A percentile compares a stretch with the other conserved stretches of the same genome.
phyloP scores from a whole-genome alignment of 257 asterid species.

The Solanum etuberosum region DNA sequence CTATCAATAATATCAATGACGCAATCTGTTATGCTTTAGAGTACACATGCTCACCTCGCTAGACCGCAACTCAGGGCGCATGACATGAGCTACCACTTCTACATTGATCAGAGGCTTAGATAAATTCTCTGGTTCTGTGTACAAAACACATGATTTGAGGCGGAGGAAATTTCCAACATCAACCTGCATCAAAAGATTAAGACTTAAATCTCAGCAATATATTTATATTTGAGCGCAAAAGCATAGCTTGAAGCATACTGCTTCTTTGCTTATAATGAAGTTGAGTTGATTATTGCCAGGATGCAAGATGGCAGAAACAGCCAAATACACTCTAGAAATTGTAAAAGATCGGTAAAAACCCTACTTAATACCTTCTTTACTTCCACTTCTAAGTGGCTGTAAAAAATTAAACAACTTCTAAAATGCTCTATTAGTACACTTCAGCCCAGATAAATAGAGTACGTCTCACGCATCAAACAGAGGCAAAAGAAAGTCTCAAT shows the following conservation, averaged over 20 bases:
- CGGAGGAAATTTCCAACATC: conserved; percentile 94
- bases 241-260: background rate
- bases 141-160: conserved; percentile 76
- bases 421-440: background rate
- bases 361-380: background rate
- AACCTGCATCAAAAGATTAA: conserved; percentile 41
- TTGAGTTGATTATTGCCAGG: background rate
- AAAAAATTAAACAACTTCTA: background rate
- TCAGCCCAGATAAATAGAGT: background rate
- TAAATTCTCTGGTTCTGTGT: conserved; percentile 58
- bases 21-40: background rate
- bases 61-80: conserved; percentile 70
- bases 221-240: background rate
- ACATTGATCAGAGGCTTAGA: conserved; percentile 62
- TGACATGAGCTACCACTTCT: conserved; percentile 90
- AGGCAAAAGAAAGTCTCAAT: background rate
- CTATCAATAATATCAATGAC: background rate
- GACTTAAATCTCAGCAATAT: background rate
- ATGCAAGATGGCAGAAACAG: background rate
- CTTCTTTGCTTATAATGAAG: background rate
- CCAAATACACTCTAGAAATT: background rate
- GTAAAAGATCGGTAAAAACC: background rate
- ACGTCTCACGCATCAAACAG: background rate
- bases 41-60: conserved; percentile 48
- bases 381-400: background rate